phyloP scores from a whole-genome alignment of 768 basidiomycete species.

The Dioszegia aurantiaca region DNA sequence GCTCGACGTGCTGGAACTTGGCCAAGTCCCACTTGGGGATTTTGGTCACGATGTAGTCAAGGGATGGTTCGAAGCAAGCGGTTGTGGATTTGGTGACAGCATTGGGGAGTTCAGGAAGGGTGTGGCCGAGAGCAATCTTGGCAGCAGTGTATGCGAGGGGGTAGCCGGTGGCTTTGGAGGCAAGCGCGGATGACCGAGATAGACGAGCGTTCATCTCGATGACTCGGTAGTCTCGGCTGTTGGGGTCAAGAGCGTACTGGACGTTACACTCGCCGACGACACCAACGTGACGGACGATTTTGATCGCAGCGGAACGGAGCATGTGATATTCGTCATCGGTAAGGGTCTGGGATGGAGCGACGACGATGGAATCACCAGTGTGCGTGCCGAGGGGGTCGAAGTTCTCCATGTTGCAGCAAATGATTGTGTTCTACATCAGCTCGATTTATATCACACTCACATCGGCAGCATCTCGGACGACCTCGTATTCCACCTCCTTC shows the following conservation, averaged over 20 bases:
- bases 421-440: constrained; percentile 81
- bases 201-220: constrained; percentile 94
- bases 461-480: constrained; percentile 95
- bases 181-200: constrained; percentile 82
- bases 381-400: constrained; percentile 99
- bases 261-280: constrained; percentile 54
- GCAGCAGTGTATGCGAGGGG: constrained; percentile 98
- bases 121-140: constrained; percentile 95
- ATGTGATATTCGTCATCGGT: constrained; percentile 99
- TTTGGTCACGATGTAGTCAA: constrained; percentile 99
- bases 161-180: constrained; percentile 98
- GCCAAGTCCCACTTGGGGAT: constrained; percentile 99
- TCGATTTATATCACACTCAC: constrained; percentile 57
- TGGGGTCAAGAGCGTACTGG: constrained; percentile 95
- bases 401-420: constrained; percentile 83
- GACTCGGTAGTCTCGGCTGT: constrained; percentile 89
- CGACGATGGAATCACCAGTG: constrained; percentile 98
- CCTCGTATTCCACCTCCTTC: constrained; percentile 99
- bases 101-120: constrained; percentile 94
- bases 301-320: constrained; percentile 95
- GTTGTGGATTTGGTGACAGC: constrained; percentile 99
- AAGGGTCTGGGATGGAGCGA: constrained; percentile 95
- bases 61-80: constrained; percentile 96
- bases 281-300: constrained; percentile 69
- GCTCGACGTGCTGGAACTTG: constrained; percentile 92